Evolutionary conservation across 148 eudicot genomes (phyloP).

Genomic region (Fagopyrum tataricum): DNA sequence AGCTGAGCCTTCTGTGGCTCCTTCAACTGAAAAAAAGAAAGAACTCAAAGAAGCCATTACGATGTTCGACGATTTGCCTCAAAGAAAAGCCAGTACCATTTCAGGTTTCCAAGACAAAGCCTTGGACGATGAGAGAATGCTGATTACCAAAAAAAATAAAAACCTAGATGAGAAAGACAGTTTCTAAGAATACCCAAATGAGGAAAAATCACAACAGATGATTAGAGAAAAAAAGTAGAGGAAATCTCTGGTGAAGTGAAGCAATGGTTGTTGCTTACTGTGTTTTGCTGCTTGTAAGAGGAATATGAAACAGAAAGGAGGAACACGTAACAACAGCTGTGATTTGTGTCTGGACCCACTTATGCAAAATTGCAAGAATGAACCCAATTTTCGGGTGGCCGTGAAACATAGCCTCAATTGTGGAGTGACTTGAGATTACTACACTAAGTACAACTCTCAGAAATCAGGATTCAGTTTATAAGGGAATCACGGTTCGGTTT

Average conservation of each 20-base stretch:
- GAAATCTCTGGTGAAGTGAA: not conserved
- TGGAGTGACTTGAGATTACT: too few species aligned
- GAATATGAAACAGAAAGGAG: not conserved
- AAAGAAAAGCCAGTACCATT: conserved; percentile 17
- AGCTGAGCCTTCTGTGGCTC: conserved; percentile 35
- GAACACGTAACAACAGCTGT: not conserved
- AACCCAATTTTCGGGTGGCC: not conserved
- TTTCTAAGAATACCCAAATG: not conserved
- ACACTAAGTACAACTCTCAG: too few species aligned
- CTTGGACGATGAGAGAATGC: not conserved
- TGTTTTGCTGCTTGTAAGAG: not conserved
- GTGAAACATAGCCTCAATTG: too few species aligned
- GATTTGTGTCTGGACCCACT: not conserved
- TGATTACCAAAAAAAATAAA: not conserved
- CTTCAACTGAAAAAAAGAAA: conserved; percentile 31
- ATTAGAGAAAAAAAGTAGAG: not conserved
- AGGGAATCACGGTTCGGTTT: too few species aligned
- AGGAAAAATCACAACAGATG: not conserved
- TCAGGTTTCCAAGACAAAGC: not conserved
- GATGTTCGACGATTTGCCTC: conserved; percentile 44
- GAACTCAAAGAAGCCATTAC: conserved; percentile 58
- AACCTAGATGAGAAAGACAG: not conserved
- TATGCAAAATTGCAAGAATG: not conserved
- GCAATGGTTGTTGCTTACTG: not conserved
- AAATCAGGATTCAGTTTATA: too few species aligned